A percentile compares a stretch with the other conserved stretches of the same genome.
These are phyloP conservation scores for Alternaria panax DNA, from an alignment of 2,329 filamentous ascomycete species.

Conservation along the genomic window DNA sequence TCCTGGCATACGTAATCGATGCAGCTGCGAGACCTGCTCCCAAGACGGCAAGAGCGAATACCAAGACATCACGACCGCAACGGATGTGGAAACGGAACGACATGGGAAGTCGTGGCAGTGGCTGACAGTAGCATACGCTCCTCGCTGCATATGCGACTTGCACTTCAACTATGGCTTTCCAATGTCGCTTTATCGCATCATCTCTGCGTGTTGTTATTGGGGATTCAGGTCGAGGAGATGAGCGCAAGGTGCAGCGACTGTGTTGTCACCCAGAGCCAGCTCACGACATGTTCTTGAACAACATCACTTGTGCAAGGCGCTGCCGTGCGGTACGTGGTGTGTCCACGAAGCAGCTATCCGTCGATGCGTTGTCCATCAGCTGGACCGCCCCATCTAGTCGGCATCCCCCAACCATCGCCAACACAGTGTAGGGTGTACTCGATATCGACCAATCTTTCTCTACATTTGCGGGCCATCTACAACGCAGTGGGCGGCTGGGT, in stretches of 20 bases:
- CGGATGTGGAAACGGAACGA: background rate
- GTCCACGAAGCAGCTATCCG: conserved; percentile 24
- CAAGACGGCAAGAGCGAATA: conserved; percentile 4
- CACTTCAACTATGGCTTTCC: background rate
- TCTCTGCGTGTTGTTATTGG: conserved; percentile 1
- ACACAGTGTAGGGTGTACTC: background rate
- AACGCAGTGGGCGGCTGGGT: background rate
- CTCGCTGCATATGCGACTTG: conserved; percentile 10
- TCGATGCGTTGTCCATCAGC: conserved; percentile 21
- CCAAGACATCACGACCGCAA: background rate
- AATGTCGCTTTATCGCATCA: background rate
- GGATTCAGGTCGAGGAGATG: conserved; percentile 24
- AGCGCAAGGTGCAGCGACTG: conserved; percentile 29
- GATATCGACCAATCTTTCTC: background rate
- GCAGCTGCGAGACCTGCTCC: conserved; percentile 4
- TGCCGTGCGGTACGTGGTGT: conserved; percentile 30
- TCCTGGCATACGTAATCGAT: conserved; percentile 14
- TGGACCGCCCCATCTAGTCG: conserved; percentile 2
- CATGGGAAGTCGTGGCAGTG: conserved; percentile 17
- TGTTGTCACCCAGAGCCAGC: conserved; percentile 16
- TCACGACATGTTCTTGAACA: conserved; percentile 20
- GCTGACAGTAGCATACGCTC: conserved; percentile 18
- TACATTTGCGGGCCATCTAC: background rate
- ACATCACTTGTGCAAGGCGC: conserved; percentile 23
- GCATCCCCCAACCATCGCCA: background rate